Base-by-base conservation (phyloP, 495 filamentous ascomycete genomes). In the Penicillium diatomitis region DNA sequence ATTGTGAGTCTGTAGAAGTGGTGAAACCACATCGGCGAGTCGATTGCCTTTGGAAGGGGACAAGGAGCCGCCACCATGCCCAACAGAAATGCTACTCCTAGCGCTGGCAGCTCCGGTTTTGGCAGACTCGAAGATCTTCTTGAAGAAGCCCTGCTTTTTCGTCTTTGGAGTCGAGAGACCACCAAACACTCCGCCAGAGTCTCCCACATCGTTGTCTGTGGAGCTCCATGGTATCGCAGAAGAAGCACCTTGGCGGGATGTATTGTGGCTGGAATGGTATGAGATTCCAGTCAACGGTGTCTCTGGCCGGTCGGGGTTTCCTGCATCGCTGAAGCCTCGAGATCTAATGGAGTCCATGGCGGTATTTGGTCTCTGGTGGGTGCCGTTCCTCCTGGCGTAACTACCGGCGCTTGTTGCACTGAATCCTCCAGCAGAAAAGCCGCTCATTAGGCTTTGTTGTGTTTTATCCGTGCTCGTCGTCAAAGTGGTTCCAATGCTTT, bases 321-420 rank as follows among this genome's bases (percentile, higher is more conserved):
- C 60, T 8, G 66, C 60, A 50, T 75, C 74, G 48, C 65, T 73
- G 42, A 79, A 72, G 6, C 69, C 72, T 40, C 67, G 59, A 7
- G 60, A 67, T 10, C 62, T 64, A 43, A 64, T 55, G 42, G 58
- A 68, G 45, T 77, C 74, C 56, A 80, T 68, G 2, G 73, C 71
- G 37, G 77, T 83, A 43, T 68, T 66, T 1, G 79, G 79, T 43
- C 79, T 61, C 33, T 69, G 68, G 44, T 61, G 47, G 8, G 60
- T 62, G n/a, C 65, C 63, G 44, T 64, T 70, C 40, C 84, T 81
- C 41, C 92, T 77, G 28, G 88, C 90, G 32, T 90, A 79, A 64
- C 90, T 95, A 39, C 90, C 94, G 10, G 92, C 92, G 64, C 91
- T 96, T 0, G 94, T 97, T 36, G 91, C 87, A 62, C 90, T 96